These are phyloP conservation scores for Chlorella ohadii DNA, from an alignment of 139 green algal species.

Conservation along the genomic window DNA sequence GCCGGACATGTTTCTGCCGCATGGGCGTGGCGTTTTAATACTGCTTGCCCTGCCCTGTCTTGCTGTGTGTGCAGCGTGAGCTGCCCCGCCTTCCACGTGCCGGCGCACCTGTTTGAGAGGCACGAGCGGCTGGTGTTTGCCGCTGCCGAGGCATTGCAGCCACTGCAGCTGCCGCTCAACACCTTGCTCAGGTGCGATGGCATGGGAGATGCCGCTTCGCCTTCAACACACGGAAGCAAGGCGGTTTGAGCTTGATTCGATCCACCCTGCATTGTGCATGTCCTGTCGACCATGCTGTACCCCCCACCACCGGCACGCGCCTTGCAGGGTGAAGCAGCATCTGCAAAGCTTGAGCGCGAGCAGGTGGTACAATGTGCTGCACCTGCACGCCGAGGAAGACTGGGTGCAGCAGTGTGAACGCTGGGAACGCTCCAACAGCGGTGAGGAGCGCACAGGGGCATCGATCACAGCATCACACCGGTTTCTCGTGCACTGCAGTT, in stretches of 20 bases:
- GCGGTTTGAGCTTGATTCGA: too few species aligned
- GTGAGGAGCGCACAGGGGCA: not conserved
- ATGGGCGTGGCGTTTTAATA: too few species aligned
- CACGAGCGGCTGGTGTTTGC: constrained; percentile 43
- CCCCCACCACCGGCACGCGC: too few species aligned
- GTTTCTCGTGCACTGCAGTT: too few species aligned
- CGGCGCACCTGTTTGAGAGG: not conserved
- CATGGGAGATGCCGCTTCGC: too few species aligned
- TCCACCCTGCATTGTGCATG: too few species aligned
- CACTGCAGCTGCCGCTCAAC: not conserved
- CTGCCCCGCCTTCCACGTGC: constrained; percentile 44
- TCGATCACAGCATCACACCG: too few species aligned
- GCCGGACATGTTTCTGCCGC: too few species aligned
- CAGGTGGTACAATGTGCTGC: constrained; percentile 41
- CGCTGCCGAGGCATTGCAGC: not conserved
- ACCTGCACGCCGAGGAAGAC: constrained; percentile 54
- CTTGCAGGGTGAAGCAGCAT: not conserved
- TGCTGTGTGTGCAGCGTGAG: constrained; percentile 14
- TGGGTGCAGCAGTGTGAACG: constrained; percentile 53
- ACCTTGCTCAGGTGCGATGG: not conserved
- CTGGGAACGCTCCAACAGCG: not conserved
- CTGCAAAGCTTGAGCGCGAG: not conserved
- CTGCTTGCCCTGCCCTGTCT: too few species aligned
- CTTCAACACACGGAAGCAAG: too few species aligned
- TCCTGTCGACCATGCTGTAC: too few species aligned